A percentile compares a stretch with the other conserved stretches of the same genome.
Conservation (phyloP, 2,329 filamentous ascomycete species). For the Cercospora zeae-maydis region DNA sequence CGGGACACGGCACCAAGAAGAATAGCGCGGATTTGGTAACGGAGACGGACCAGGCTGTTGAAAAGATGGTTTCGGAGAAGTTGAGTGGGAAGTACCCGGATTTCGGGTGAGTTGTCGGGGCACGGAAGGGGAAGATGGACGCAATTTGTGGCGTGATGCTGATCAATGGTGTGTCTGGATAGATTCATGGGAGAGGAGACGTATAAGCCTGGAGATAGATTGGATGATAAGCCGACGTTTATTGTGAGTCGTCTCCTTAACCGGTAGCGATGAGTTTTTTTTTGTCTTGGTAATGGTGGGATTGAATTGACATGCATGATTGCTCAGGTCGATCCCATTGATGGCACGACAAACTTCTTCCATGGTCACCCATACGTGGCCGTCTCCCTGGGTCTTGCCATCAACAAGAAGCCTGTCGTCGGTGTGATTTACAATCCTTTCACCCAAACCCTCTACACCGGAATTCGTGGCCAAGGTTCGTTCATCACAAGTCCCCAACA, state of each 20-base stretch:
- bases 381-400: constrained; percentile 70
- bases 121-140: too few species aligned
- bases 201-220: constrained; percentile 60
- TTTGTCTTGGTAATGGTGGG: neutral
- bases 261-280: neutral
- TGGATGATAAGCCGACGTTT: constrained; percentile 69
- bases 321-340: constrained; percentile 61
- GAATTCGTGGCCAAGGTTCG: constrained; percentile 64
- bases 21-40: constrained; percentile 61
- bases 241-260: constrained; percentile 49
- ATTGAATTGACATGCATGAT: neutral
- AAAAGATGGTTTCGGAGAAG: constrained; percentile 53
- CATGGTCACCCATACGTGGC: constrained; percentile 71
- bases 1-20: constrained; percentile 46
- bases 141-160: neutral
- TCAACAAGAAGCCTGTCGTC: constrained; percentile 59
- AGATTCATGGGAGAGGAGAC: constrained; percentile 75
- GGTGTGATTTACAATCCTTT: constrained; percentile 81
- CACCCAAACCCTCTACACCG: constrained; percentile 65
- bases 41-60: constrained; percentile 60
- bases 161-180: neutral
- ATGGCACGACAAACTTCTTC: constrained; percentile 78
- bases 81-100: constrained; percentile 52
- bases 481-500: constrained; percentile 42
- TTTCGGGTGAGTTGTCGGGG: constrained; percentile 43